Evolutionary conservation across 2,329 filamentous ascomycete species (phyloP).

Genomic region (Aspergillus oerlinghausenensis): DNA sequence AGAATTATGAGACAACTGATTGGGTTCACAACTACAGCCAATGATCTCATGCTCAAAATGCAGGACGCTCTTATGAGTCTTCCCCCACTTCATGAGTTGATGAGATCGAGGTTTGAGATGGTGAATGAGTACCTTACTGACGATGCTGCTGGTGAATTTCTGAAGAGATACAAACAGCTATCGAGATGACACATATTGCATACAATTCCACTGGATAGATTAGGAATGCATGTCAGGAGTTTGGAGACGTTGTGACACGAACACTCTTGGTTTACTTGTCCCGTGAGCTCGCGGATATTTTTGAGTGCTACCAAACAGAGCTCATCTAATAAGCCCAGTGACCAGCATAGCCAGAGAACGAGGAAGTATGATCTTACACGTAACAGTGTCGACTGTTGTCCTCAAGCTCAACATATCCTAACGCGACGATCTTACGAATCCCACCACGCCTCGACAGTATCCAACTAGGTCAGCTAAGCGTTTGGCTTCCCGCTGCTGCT

Average conservation of each 20-base stretch:
- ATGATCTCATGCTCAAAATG: constrained; percentile 9
- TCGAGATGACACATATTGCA: not conserved
- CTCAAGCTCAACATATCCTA: constrained; percentile 13
- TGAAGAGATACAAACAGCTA: constrained; percentile 2
- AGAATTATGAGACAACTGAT: constrained; percentile 55
- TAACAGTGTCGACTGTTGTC: not conserved
- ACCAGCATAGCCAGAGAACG: not conserved
- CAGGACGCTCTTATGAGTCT: constrained; percentile 21
- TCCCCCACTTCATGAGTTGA: constrained; percentile 26
- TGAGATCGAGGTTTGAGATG: constrained; percentile 23
- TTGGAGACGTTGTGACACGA: not conserved
- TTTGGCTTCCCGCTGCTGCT: constrained; percentile 66
- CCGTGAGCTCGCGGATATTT: not conserved
- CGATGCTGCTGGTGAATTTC: constrained; percentile 8
- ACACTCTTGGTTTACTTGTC: not conserved
- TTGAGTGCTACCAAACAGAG: not conserved
- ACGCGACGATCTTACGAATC: constrained; percentile 64
- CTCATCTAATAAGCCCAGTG: not conserved
- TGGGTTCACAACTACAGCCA: constrained; percentile 24
- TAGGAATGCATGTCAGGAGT: not conserved
- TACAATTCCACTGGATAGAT: not conserved
- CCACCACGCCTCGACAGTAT: constrained; percentile 81
- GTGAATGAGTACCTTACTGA: constrained; percentile 2
- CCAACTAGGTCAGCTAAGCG: constrained; percentile 73
- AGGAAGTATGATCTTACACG: not conserved